Evolutionary conservation across 2,329 filamentous ascomycete species (phyloP), one percentile per base, ranked within the genome.

Genomic region (Alternaria panax): DNA sequence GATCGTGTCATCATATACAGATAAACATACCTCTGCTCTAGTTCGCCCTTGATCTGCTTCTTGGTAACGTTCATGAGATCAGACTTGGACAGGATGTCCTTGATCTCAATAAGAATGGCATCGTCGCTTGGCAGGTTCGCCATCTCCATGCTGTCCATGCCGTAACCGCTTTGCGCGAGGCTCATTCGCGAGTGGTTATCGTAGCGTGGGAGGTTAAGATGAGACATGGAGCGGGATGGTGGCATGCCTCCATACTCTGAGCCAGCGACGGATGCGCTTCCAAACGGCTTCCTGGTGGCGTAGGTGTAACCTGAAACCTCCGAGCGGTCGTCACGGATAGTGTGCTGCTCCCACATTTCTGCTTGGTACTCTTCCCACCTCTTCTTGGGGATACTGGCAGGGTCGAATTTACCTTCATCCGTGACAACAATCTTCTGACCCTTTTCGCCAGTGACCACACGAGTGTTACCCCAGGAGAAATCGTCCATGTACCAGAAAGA

Each of bases 401-500:
- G 94, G 75, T 99, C 95, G 75, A 98, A 99, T 79, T 97, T 97
- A 83, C 95, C 95, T 81, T 99, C 95, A 77, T 99, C 95, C 1
- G 93, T 92, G 67, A 99, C 90, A 69, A 99, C 88, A 63, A 98
- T 83, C 84, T 97, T 94, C 77, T 92, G 90, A 65, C 95, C 95
- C 78, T 90, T 90, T 77, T 99, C 95, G 76, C 95, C 95, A 7
- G 92, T 95, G 65, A 99, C 93, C 58, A 99, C 88, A 88, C 95
- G 94, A 40, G 95, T 99, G 80, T 97, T 99, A 80, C 95, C 95
- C 95, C 95, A 99, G 72, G 91, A 92, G 87, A 99, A 99, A 81
- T 99, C 95, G 79, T 99, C 95, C 95, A 98, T 98, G 82, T 97
- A 87, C 95, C 95, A 99, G 86, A 99, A 99, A 50, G 94, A 86